Base-by-base conservation (phyloP, 805 yeast species). In the Candida tallmaniae region DNA sequence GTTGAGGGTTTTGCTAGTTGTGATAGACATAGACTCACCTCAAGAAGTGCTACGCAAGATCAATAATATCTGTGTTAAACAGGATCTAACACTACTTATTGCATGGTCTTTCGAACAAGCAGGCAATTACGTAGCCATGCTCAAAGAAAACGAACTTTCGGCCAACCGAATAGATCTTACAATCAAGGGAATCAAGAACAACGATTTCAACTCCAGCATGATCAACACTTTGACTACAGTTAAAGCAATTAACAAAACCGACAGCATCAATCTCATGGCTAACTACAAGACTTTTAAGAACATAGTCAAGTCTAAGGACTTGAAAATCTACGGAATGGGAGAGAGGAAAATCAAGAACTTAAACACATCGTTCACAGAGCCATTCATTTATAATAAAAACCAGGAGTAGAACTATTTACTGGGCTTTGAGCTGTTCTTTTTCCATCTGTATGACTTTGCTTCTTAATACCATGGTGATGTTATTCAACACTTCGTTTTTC, bases 1-100 rank as follows among this genome's bases (percentile, higher is more conserved):
- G 6, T 57, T 73, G 29, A 68, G 81, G n/a, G 65, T 82, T 2
- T 46, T 83, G 17, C 53, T 83, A 29, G 73, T 75, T 21, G 78
- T 80, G 5, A 80, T 82, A 5, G 93, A 83, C 49, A 74, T 80
- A 8, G 81, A 74, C 9, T 73, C 76, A 18, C 71, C 70, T 19
- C 70, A 68, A 34, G 80, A 75, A 24, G 48, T 65, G 1, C 43
- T 75, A 18, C 60, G 76, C 16, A 69, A 65, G 26, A 45, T 75
- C 22, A 68, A 66, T 54, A 72, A 65, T 33, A 49, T 74, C 13
- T 71, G 78, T 41, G 46, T 76, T 16, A 64, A 68, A 36, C 72
- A 74, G 38, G 74, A 73, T 38, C 44, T 76, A 27, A 56, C 76
- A 5, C 46, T 76, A 42, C 58, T 76, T 2, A 51, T 74, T 26